phyloP scores from a whole-genome alignment of 148 eudicot species.

The Amaranthus palmeri region DNA sequence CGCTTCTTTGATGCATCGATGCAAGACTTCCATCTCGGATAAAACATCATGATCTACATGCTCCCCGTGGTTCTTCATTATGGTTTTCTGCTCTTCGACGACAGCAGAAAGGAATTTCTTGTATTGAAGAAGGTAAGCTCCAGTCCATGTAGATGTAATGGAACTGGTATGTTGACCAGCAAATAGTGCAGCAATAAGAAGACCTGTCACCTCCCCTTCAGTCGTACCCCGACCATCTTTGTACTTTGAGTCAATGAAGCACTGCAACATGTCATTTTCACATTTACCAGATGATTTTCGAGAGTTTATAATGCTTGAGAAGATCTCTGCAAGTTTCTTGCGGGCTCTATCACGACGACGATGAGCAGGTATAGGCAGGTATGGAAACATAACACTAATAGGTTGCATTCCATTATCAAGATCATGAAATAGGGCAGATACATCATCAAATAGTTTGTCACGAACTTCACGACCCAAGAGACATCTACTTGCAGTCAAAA shows the following conservation, averaged over 20 bases:
- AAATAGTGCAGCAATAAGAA: conserved; percentile 90
- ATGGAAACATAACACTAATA: conserved; percentile 85
- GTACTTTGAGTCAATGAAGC: conserved; percentile 91
- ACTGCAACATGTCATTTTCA: conserved; percentile 83
- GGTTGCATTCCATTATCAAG: conserved; percentile 93
- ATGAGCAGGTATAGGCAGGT: conserved; percentile 93
- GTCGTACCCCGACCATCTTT: conserved; percentile 85
- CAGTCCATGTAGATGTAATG: conserved; percentile 93
- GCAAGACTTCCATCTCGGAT: conserved; percentile 79
- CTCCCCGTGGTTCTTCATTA: conserved; percentile 62
- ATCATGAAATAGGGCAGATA: conserved; percentile 89
- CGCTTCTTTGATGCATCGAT: conserved; percentile 93
- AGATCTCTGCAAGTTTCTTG: conserved; percentile 65
- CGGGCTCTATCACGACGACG: conserved; percentile 78
- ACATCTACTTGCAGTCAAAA: conserved; percentile 91
- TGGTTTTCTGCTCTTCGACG: conserved; percentile 55
- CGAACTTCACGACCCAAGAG: conserved; percentile 90
- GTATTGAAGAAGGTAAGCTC: conserved; percentile 70
- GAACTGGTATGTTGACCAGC: conserved; percentile 98
- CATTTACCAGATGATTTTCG: conserved; percentile 63
- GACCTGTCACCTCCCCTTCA: conserved; percentile 79
- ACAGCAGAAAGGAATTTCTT: conserved; percentile 50
- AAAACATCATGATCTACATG: conserved; percentile 72
- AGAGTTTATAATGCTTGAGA: conserved; percentile 53
- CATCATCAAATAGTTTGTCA: conserved; percentile 88